A percentile compares a stretch with the other conserved stretches of the same genome.
phyloP scores from a whole-genome alignment of 352 stramenopile species.

The Phytophthora megakarya region DNA sequence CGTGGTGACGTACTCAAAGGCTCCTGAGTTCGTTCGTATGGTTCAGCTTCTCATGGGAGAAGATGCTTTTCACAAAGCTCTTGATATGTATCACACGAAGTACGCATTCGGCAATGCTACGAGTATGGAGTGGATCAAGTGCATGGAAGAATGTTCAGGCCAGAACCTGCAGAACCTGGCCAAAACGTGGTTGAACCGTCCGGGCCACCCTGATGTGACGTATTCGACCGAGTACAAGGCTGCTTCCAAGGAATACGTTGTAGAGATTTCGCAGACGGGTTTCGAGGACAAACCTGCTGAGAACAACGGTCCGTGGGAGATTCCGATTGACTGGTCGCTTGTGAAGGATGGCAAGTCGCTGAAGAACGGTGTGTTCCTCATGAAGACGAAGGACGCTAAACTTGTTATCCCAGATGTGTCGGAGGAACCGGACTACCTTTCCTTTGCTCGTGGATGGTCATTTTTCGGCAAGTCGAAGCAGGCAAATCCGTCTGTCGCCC shows the following conservation, averaged over 20 bases:
- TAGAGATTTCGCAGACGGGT: slow-evolving; percentile 69
- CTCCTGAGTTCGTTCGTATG: slow-evolving; percentile 81
- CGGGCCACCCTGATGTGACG: slow-evolving; percentile 65
- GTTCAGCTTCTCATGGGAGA: slow-evolving; percentile 74
- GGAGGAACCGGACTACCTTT: slow-evolving; percentile 70
- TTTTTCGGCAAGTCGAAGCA: slow-evolving; percentile 83
- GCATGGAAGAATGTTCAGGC: slow-evolving; percentile 77
- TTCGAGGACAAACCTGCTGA: slow-evolving; percentile 71
- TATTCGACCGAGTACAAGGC: slow-evolving; percentile 67
- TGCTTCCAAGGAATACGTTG: slow-evolving; percentile 50
- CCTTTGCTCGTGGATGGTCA: slow-evolving; percentile 75
- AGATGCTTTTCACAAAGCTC: slow-evolving; percentile 72
- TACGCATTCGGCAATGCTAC: slow-evolving; percentile 76
- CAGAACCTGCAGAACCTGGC: slow-evolving; percentile 65
- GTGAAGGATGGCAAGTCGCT: slow-evolving; percentile 67
- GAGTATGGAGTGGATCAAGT: slow-evolving; percentile 75
- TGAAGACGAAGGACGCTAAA: slow-evolving; percentile 63
- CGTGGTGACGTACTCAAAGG: slow-evolving; percentile 81
- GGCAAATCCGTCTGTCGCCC: slow-evolving; percentile 49
- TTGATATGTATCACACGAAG: slow-evolving; percentile 81
- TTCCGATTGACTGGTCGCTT: slow-evolving; percentile 77
- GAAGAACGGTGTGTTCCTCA: slow-evolving; percentile 62
- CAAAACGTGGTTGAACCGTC: slow-evolving; percentile 77
- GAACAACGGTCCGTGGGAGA: slow-evolving; percentile 76
- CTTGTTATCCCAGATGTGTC: slow-evolving; percentile 55